Base-by-base conservation (phyloP, 1,284 basidiomycete genomes). In the Trichosporon faecale region DNA sequence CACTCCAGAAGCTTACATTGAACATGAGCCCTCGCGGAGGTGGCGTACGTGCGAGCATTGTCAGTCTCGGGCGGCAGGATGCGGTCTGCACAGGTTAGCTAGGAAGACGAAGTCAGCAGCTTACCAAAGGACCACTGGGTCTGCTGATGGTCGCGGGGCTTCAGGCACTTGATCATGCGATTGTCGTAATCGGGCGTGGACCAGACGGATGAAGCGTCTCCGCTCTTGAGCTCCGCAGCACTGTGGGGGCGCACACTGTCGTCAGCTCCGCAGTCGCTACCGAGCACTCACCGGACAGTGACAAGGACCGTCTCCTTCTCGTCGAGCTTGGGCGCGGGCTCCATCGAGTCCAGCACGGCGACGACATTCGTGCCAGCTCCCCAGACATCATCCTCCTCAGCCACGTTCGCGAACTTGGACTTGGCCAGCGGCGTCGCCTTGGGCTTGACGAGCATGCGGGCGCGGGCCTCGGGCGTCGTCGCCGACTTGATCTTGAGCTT, bases 21-120 rank as follows among this genome's bases (percentile, higher is more conserved):
- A 0, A 98, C 93, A 77, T 98, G 93, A 1, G 91, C 91, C 12
- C 89, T 88, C 0, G 94, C 95, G 1, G 94, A 90, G 4, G 90
- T 88, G 37, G 88, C 88, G 81, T 98, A 99, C 0, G 96, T 87
- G 0, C 89, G 88, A 72, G 91, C 91, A 70, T 98, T 99, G 68
- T 72, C 91, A 87, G 82, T 95, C 89, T 82, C 78, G 67, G 70
- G 77, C 27, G 73, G 77, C 68, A 76, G 78, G 73, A 81, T 79
- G 3, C 78, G 76, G 68, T 83, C 79, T 80, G 68, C 33, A n/a
- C n/a, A 18, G 61, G 76, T 61, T 92, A 3, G 88, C 85, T n/a
- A 88, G 75, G 1, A 11, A 18, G n/a, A 55, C 8, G 21, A 33
- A 16, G 9, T 18, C 88, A 3, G 2, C 4, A 61, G 29, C 91